A percentile compares a stretch with the other conserved stretches of the same genome.
Evolutionary conservation across 495 filamentous ascomycete species (phyloP).

Genomic region (Cladorrhinum samala): DNA sequence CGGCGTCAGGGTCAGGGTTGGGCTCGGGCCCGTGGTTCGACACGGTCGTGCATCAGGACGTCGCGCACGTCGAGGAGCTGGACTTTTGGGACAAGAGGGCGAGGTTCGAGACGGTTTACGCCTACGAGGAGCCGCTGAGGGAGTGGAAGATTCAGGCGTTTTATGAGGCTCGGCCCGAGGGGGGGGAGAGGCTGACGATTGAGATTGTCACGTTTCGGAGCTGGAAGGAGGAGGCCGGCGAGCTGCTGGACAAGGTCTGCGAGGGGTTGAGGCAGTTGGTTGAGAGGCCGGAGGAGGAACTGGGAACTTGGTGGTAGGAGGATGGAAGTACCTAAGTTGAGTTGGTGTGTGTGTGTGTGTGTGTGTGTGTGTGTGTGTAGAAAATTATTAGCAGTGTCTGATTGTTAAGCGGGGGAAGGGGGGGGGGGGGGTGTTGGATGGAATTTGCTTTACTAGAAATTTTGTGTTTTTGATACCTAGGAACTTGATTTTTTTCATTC

Average conservation of each 20-base stretch:
- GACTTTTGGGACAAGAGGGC: slow-evolving; percentile 17
- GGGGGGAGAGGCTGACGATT: slow-evolving; percentile 32
- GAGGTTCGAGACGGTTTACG: slow-evolving; percentile 38
- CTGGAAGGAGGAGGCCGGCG: slow-evolving; percentile 32
- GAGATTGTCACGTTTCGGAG: slow-evolving; percentile 40
- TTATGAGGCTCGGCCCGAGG: slow-evolving; percentile 21
- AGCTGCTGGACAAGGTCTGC: slow-evolving; percentile 31
- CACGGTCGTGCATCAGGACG: slow-evolving; percentile 28
- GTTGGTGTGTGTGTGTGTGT: too few species aligned
- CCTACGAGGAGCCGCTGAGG: slow-evolving; percentile 36
- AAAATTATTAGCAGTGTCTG: too few species aligned
- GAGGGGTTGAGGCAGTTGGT: slow-evolving; percentile 25
- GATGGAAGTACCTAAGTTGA: too few species aligned
- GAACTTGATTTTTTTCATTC: too few species aligned
- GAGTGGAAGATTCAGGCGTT: slow-evolving; percentile 45
- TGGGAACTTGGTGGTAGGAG: too few species aligned
- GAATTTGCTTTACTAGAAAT: too few species aligned
- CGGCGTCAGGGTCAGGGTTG: too few species aligned
- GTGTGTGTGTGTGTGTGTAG: too few species aligned
- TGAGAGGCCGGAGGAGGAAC: slow-evolving; percentile 17
- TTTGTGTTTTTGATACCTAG: too few species aligned
- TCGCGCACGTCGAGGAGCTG: slow-evolving; percentile 32
- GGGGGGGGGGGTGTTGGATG: too few species aligned
- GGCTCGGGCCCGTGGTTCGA: slow-evolving; percentile 37
- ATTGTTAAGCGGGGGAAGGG: too few species aligned